These are phyloP conservation scores for Colletotrichum spinosum DNA, from an alignment of 2,329 filamentous ascomycete genomes.

Conservation along the genomic window DNA sequence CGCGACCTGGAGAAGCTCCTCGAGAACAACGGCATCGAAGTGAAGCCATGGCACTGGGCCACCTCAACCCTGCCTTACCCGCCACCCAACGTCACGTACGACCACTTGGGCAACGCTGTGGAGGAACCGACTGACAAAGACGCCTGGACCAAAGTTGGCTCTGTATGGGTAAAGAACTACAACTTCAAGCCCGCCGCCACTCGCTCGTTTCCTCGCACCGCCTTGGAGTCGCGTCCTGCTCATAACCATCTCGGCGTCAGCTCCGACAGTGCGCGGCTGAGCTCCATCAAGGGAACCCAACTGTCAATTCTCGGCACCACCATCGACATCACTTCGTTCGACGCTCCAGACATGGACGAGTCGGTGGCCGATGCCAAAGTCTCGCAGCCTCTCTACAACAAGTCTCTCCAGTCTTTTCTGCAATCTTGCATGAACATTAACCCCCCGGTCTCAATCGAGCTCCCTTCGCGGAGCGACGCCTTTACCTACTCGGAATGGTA, in stretches of 20 bases:
- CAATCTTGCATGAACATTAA: conserved; percentile 73
- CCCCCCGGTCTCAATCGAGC: conserved; percentile 64
- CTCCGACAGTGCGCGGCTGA: conserved; percentile 72
- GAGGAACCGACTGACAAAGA: conserved; percentile 41
- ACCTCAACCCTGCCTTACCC: conserved; percentile 35
- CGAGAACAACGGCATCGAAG: conserved; percentile 69
- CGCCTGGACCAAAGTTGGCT: conserved; percentile 48
- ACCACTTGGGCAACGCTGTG: conserved; percentile 42
- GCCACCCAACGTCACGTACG: conserved; percentile 41
- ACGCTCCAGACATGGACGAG: conserved; percentile 75
- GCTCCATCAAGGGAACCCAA: conserved; percentile 79
- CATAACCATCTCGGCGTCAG: conserved; percentile 76
- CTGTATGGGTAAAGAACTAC: conserved; percentile 50
- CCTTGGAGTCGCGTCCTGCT: conserved; percentile 57
- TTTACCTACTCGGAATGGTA: conserved; percentile 81
- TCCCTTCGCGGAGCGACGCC: conserved; percentile 74
- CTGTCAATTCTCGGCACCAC: conserved; percentile 84
- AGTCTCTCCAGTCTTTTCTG: conserved; percentile 78
- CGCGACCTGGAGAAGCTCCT: conserved; percentile 76
- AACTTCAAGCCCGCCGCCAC: conserved; percentile 39
- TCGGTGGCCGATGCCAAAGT: conserved; percentile 55
- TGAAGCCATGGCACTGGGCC: conserved; percentile 59
- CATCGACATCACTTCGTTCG: conserved; percentile 81
- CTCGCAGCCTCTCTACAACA: conserved; percentile 69
- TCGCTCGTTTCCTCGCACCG: conserved; percentile 46